Conservation (phyloP, 768 basidiomycete genomes). For the Leccinum subgranulosum region DNA sequence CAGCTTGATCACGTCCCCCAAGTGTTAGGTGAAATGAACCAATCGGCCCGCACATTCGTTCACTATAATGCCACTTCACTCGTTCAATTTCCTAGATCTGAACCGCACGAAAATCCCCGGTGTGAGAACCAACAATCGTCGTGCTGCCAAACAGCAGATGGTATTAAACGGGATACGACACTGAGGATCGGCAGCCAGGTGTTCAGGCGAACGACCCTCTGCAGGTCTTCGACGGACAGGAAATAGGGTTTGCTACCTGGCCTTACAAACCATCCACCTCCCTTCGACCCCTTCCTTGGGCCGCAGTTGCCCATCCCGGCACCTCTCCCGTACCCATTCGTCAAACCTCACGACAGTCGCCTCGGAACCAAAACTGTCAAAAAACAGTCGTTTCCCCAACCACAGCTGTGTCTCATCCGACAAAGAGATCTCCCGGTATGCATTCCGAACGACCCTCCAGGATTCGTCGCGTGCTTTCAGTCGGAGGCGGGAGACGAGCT, state of each 20-base stretch:
- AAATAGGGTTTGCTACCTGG: conserved; percentile 26
- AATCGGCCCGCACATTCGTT: background rate
- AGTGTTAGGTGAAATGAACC: background rate
- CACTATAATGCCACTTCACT: background rate
- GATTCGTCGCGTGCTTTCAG: conserved; percentile 48
- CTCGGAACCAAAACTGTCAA: conserved; percentile 36
- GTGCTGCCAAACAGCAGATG: too few relatives aligned
- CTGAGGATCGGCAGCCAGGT: background rate
- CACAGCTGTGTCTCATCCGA: conserved; percentile 41
- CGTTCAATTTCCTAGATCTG: background rate
- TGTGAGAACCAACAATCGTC: background rate
- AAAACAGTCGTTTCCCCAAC: conserved; percentile 47
- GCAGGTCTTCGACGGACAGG: background rate
- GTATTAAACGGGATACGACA: background rate
- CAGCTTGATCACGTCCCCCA: background rate
- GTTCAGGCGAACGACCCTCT: background rate
- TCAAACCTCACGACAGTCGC: conserved; percentile 35
- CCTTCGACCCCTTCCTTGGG: conserved; percentile 56
- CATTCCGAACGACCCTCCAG: conserved; percentile 58
- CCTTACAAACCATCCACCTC: conserved; percentile 61
- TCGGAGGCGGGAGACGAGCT: conserved; percentile 47
- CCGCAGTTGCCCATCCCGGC: conserved; percentile 44
- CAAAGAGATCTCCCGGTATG: conserved; percentile 57
- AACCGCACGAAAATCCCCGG: background rate
- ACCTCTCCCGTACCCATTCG: conserved; percentile 50